Base-by-base conservation (phyloP, 2,329 filamentous ascomycete genomes). In the Plectosphaerella cucumerina region DNA sequence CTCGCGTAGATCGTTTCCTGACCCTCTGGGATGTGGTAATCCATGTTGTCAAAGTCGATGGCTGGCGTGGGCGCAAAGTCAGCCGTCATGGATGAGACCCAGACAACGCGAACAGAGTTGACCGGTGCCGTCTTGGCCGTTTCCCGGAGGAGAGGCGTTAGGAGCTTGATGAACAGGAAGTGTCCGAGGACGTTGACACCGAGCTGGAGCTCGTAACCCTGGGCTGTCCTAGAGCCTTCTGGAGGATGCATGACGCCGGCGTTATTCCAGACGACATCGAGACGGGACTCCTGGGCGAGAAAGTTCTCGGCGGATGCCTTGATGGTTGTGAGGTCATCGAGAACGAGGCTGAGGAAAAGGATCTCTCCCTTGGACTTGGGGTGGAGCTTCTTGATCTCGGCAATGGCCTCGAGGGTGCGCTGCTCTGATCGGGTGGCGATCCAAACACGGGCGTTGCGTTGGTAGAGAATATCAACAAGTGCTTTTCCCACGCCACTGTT, bases 401-500 rank as follows among this genome's bases (percentile, higher is more conserved):
- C 45, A 15, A 52, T 50, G n/a, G 31, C 47, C 14, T 48, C 35
- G 18, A 18, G 21, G 23, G 49, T 46, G 6, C 35, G 45, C 8
- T 34, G 11, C 33, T 54, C 34, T 22, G 50, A 52, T 42, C 77
- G 73, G 2, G 69, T 70, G 4, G 75, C 74, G 37, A 80, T 59
- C 56, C 78, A 80, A 18, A 81, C 69, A 4, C 67, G 78, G 23
- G 65, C 76, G 47, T 76, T 73, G 15, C 66, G 68, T 2, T 61
- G 58, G 60, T 80, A 82, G 9, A 82, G 67, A 8, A 80, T 72
- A 31, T 69, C 69, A 47, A 61, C 64, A 6, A 80, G 66, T 53
- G 78, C 74, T 43, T 70, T 65, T 8, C 76, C 77, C 3, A 78
- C 65, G 15, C 56, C 56, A 17, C 53, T 44, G 3, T 44, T 48